Evolutionary conservation across 1,139 yeast genomes (phyloP), one percentile per base, ranked within the genome.

Genomic region (Blastobotrys aristatus): DNA sequence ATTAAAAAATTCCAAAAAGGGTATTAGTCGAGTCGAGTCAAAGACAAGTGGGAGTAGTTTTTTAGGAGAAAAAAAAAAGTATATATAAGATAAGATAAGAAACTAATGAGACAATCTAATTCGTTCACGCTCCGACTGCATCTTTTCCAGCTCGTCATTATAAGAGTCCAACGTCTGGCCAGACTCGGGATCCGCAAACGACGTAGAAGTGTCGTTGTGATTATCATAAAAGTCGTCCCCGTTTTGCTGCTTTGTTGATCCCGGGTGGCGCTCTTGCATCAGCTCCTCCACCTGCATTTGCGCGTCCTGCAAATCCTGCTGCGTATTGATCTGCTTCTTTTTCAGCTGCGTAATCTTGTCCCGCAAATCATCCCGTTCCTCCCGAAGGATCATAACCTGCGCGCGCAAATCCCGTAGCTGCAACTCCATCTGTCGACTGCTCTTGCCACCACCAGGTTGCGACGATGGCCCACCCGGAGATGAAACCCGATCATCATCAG

Each of bases 401-500:
- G 96, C 95, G 58, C 87, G 86, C 59, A 88, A 71, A 59, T 88
- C 96, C 59, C 85, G 81, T 40, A 88, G 75, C 65, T 83, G 86
- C 71, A 87, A 73, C 56, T 82, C 84, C 60, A 76, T 83, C 57
- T 84, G 90, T 35, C 87, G 87, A 55, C 75, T 77, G 49, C 79
- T 72, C 46, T 72, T 77, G 43, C 68, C 72, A 29, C 71, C 74
- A 4, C 27, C 40, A 8, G 30, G 7, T n/a, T 75, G 77, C 32
- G 50, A 18, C 27, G 44, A 43, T 10, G 10, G 5, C n/a, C 40
- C 48, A 24, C 48, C 47, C 24, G 50, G 51, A 8, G 52, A 49
- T 2, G 44, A 46, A 20, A 47, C 40, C 47, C 29, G 57, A 33
- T 61, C 57, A 14, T 60, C 57, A 14, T 13, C 18, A 30, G 10